Evolutionary conservation across 2,329 filamentous ascomycete species (phyloP).

Genomic region (Fusarium mundagurra): DNA sequence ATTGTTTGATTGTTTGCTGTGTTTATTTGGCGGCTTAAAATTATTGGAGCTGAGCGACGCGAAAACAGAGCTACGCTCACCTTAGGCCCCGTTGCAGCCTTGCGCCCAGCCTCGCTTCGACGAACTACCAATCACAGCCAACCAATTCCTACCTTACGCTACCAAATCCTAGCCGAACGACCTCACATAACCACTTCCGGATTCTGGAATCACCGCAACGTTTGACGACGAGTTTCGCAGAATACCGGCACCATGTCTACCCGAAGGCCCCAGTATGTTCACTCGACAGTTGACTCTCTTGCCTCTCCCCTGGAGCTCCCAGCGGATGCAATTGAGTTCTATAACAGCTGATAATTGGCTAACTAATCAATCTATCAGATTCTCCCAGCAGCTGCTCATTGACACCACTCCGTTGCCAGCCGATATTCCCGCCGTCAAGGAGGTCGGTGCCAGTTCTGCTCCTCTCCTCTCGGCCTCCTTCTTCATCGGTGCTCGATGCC

Average conservation of each 20-base stretch:
- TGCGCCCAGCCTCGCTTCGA: conserved; percentile 46
- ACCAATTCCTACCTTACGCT: conserved; percentile 54
- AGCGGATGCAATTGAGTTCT: conserved; percentile 37
- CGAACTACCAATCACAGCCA: conserved; percentile 48
- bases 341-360: conserved; percentile 33
- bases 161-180: conserved; percentile 48
- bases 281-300: background rate
- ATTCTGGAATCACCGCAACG: conserved; percentile 44
- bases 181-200: conserved; percentile 42
- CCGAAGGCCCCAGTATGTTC: conserved; percentile 55
- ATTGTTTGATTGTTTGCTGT: conserved; percentile 26
- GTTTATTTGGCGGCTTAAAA: conserved; percentile 41
- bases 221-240: conserved; percentile 43
- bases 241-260: conserved; percentile 52
- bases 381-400: conserved; percentile 92
- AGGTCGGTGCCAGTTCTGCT: conserved; percentile 92
- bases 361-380: conserved; percentile 66
- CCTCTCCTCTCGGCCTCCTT: conserved; percentile 91
- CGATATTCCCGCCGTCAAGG: conserved; percentile 89
- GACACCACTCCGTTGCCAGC: conserved; percentile 96
- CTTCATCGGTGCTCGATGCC: conserved; percentile 97
- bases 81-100: conserved; percentile 26
- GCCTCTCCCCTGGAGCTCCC: background rate
- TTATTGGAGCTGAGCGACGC: conserved; percentile 44
- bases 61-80: conserved; percentile 41